A percentile compares a stretch with the other conserved stretches of the same genome.
Evolutionary conservation across 2,329 filamentous ascomycete genomes (phyloP).

Genomic region (Sporothrix humicola): DNA sequence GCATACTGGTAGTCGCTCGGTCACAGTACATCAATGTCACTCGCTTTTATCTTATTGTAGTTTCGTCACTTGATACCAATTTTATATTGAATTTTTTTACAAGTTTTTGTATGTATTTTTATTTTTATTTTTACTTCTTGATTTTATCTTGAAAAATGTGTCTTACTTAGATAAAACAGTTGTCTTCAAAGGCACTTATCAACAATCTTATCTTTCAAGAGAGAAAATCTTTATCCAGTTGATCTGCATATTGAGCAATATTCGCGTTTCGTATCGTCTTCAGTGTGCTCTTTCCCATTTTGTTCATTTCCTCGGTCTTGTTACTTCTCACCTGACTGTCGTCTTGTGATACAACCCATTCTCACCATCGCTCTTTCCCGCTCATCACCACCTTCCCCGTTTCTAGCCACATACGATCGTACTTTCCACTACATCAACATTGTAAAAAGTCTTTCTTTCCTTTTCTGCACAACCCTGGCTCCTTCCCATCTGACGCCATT

Average conservation of each 20-base stretch:
- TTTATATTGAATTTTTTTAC: background rate
- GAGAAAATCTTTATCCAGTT: background rate
- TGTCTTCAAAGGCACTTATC: background rate
- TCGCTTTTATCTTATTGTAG: background rate
- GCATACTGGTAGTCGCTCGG: background rate
- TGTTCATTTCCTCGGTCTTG: background rate
- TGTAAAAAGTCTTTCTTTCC: too few relatives aligned
- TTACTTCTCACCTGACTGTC: background rate
- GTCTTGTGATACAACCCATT: too few relatives aligned
- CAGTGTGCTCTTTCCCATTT: background rate
- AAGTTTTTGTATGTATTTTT: background rate
- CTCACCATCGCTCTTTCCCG: background rate
- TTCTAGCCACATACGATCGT: too few relatives aligned
- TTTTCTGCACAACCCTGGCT: too few relatives aligned
- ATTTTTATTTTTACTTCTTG: background rate
- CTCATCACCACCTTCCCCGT: too few relatives aligned
- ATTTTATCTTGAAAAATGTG: too few relatives aligned
- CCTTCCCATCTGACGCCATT: too few relatives aligned
- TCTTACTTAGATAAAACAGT: too few relatives aligned
- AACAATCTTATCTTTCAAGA: background rate
- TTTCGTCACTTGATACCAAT: too few relatives aligned
- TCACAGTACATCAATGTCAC: background rate
- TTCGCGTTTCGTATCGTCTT: background rate
- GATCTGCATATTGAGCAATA: background rate
- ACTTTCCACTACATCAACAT: too few relatives aligned